Base-by-base conservation (phyloP, 2,329 filamentous ascomycete genomes). In the Hypocrella siamensis region DNA sequence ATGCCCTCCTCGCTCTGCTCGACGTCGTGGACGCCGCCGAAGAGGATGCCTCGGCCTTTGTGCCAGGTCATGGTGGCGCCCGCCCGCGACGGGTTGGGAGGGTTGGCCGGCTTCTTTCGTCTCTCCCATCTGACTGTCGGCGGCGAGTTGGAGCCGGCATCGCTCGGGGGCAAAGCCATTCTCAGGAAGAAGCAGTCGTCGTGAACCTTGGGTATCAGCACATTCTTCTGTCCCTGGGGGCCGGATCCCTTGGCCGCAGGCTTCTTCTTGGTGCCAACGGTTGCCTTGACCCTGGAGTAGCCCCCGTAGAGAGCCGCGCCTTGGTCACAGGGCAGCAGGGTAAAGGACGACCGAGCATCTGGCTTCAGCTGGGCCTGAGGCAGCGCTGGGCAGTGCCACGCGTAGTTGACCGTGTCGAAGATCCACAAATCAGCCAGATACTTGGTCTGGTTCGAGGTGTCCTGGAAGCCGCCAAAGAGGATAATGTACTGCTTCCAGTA, bases 401-500 rank as follows among this genome's bases (percentile, higher is more conserved):
- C 67, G 50, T 81, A 94, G 49, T 79, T 83, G 46, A 79, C 57
- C 19, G 84, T 93, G 55, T 98, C 90, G 54, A 93, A 98, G 32
- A 96, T 68, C 88, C 90, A 98, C 22, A 96, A 61, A 52, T 98
- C 90, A 25, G 79, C 76, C 12, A 98, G 60, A 52, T 98, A 98
- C 51, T 86, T 92, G 5, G 88, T 96, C 52, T 86, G 79, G 51
- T 92, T 84, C 8, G 83, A 88, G 1, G 88, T 96, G 52, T 96
- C 90, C 56, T 98, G 90, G 52, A 98, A 98, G 1, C 90, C 90
- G 35, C 90, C 90, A 48, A 93, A 96, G 2, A 98, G 64, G 36
- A 98, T 71, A 39, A 98, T 85, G 55, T 93, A 96, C 51, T 94
- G 84, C 60, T 96, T 96, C 67, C 75, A 96, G 52, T 83, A 88